A percentile compares a stretch with the other conserved stretches of the same genome.
These are phyloP conservation scores for Spergularia bocconei DNA, from an alignment of 148 eudicot genomes.

Conservation along the genomic window DNA sequence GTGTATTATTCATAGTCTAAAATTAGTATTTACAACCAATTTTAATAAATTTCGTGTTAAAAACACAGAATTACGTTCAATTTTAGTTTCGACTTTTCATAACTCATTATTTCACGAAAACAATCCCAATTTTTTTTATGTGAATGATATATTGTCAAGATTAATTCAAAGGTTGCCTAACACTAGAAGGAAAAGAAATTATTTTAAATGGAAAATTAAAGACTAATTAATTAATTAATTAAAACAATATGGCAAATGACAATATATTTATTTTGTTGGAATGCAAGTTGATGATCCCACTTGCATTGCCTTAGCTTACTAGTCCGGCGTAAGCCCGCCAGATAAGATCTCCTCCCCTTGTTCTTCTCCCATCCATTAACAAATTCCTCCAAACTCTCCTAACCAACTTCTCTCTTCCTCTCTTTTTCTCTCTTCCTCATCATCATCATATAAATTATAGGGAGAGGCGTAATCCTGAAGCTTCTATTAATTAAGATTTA, in stretches of 20 bases:
- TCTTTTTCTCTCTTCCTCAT: too few relatives aligned
- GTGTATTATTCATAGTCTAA: too few relatives aligned
- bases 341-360: conserved; percentile 9
- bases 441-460: too few relatives aligned
- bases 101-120: too few relatives aligned
- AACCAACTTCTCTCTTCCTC: too few relatives aligned
- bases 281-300: conserved; percentile 41
- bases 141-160: too few relatives aligned
- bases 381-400: neutral
- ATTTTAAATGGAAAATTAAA: neutral
- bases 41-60: too few relatives aligned
- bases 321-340: conserved; percentile 21
- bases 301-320: conserved; percentile 16
- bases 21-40: too few relatives aligned
- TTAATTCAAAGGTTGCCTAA: conserved; percentile 20
- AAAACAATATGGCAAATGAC: conserved; percentile 12
- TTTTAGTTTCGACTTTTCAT: too few relatives aligned
- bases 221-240: neutral
- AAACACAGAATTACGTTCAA: too few relatives aligned
- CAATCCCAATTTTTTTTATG: too few relatives aligned
- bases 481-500: conserved; percentile 12
- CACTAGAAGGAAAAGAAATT: conserved; percentile 1
- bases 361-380: conserved; percentile 1
- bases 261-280: conserved; percentile 11
- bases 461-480: neutral